phyloP scores from a whole-genome alignment of 2,329 filamentous ascomycete species.

The Hypomyces rosellus region DNA sequence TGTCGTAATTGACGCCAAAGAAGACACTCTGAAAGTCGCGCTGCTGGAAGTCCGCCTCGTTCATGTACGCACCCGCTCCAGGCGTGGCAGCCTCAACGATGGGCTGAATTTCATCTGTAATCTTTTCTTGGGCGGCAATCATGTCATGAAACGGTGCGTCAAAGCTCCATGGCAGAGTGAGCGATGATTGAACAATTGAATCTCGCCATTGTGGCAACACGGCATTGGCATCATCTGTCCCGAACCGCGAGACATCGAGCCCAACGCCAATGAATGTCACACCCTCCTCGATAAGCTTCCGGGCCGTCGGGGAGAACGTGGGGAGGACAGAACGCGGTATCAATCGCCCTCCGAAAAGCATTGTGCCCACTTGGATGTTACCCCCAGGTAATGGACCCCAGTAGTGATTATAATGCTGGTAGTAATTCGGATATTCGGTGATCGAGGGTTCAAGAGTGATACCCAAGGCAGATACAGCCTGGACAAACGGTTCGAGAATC shows the following conservation, averaged over 20 bases:
- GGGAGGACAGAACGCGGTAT: constrained; percentile 31
- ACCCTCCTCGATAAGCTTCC: constrained; percentile 4
- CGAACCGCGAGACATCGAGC: constrained; percentile 13
- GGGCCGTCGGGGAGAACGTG: background rate
- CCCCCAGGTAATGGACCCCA: constrained; percentile 31
- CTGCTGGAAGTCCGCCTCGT: constrained; percentile 46
- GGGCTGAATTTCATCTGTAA: constrained; percentile 22
- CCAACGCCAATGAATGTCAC: constrained; percentile 17
- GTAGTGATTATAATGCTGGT: constrained; percentile 21
- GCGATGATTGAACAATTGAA: constrained; percentile 25
- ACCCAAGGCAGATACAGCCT: constrained; percentile 16
- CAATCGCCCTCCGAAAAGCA: constrained; percentile 35
- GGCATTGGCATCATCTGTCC: constrained; percentile 22
- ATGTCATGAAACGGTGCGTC: constrained; percentile 24
- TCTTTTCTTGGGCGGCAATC: constrained; percentile 21
- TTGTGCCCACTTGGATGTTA: constrained; percentile 26
- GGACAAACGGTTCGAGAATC: constrained; percentile 37
- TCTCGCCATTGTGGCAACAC: constrained; percentile 37
- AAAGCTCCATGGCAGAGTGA: constrained; percentile 23
- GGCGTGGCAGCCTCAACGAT: constrained; percentile 26
- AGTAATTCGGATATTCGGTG: constrained; percentile 24
- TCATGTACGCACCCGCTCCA: constrained; percentile 40
- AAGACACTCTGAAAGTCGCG: constrained; percentile 39
- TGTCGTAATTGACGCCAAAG: constrained; percentile 40
- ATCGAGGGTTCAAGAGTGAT: constrained; percentile 23